Percentiles rank a stretch among this genome's conserved stretches.
These are phyloP conservation scores for Trichophyton equinum DNA, from an alignment of 2,329 filamentous ascomycete species.

Conservation along the genomic window DNA sequence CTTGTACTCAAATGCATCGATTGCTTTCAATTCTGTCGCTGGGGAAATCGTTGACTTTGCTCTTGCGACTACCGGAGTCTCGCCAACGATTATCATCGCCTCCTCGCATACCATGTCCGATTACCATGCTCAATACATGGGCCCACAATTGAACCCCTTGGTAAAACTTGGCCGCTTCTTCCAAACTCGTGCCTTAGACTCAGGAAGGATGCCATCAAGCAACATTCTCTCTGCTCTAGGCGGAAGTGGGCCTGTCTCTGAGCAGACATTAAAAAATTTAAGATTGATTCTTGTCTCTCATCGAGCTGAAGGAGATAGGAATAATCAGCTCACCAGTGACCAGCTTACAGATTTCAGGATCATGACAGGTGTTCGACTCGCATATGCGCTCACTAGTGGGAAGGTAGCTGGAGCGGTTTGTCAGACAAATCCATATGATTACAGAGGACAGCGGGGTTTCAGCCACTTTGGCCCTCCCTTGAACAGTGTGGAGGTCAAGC, in stretches of 20 bases:
- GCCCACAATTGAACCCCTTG: conserved; percentile 49
- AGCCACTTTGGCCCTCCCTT: conserved; percentile 73
- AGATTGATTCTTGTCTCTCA: conserved; percentile 73
- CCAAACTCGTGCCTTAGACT: conserved; percentile 56
- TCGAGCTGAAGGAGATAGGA: conserved; percentile 47
- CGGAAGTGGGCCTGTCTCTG: conserved; percentile 27
- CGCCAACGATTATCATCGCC: conserved; percentile 71
- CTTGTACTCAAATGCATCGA: conserved; percentile 68
- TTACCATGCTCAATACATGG: conserved; percentile 51
- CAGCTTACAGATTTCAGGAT: conserved; percentile 70
- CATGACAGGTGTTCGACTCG: conserved; percentile 63
- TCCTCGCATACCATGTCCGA: conserved; percentile 60
- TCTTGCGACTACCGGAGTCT: conserved; percentile 58
- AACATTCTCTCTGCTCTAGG: conserved; percentile 43
- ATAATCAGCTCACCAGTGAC: conserved; percentile 52
- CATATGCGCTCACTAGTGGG: conserved; percentile 73
- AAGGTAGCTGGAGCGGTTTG: conserved; percentile 80
- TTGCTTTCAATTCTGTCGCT: conserved; percentile 82
- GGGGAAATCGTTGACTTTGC: conserved; percentile 58
- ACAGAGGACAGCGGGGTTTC: conserved; percentile 43
- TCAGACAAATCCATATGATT: conserved; percentile 81
- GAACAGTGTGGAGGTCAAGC: conserved; percentile 63
- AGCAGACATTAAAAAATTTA: conserved; percentile 49
- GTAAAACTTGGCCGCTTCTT: conserved; percentile 58
- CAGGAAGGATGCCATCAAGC: conserved; percentile 61